phyloP scores from a whole-genome alignment of 768 basidiomycete species.

The Mycena pura region DNA sequence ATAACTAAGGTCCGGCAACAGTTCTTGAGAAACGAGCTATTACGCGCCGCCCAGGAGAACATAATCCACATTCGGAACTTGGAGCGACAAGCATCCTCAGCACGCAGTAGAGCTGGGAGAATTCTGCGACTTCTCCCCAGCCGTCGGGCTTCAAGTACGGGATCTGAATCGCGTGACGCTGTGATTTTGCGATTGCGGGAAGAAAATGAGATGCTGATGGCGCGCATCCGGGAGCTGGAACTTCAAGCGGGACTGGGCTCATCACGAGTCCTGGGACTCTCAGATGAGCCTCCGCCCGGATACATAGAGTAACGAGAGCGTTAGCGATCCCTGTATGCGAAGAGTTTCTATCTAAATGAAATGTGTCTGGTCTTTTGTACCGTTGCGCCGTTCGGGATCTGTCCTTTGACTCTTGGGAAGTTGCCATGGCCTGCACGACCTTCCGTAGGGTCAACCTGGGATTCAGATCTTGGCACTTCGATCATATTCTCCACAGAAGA shows the following conservation, averaged over 20 bases:
- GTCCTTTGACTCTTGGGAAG: too few species aligned
- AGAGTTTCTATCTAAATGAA: too few species aligned
- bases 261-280: not conserved
- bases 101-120: not conserved
- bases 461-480: too few species aligned
- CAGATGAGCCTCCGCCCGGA: slow-evolving; percentile 1
- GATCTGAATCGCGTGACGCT: not conserved
- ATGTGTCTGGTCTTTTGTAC: too few species aligned
- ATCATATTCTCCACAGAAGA: too few species aligned
- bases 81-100: not conserved
- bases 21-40: slow-evolving; percentile 2
- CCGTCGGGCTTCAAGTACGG: not conserved
- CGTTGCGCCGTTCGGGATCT: too few species aligned
- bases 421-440: too few species aligned
- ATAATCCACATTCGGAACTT: not conserved
- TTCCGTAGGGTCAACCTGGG: too few species aligned
- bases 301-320: too few species aligned
- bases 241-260: not conserved
- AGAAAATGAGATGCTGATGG: too few species aligned
- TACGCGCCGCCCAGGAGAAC: slow-evolving; percentile 5
- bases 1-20: not conserved
- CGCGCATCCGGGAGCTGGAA: slow-evolving; percentile 3
- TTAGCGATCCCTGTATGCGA: too few species aligned
- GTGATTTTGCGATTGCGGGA: not conserved
- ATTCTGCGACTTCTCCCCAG: not conserved